These are phyloP conservation scores for Quercus lobata DNA, from an alignment of 331 rosid genomes.

Conservation along the genomic window DNA sequence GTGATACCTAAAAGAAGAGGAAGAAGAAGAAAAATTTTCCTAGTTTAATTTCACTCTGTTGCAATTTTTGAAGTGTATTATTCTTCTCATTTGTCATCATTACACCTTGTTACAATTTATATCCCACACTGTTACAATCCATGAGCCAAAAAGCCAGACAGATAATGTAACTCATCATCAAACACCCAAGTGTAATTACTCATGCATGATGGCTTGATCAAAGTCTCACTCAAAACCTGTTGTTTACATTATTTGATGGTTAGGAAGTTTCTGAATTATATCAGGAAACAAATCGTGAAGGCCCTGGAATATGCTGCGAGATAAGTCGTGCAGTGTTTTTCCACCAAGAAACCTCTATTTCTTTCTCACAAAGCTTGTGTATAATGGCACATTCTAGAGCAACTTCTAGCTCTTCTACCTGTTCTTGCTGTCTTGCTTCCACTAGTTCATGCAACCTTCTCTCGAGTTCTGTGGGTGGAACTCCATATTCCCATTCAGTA, in stretches of 20 bases:
- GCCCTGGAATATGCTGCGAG: slow-evolving; percentile 48
- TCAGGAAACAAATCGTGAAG: slow-evolving; percentile 43
- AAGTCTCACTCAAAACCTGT: slow-evolving; percentile 18
- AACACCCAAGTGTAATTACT: not conserved
- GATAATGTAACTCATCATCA: not conserved
- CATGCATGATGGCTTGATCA: slow-evolving; percentile 2
- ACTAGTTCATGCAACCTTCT: slow-evolving; percentile 76
- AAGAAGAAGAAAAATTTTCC: too few species aligned
- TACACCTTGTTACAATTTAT: not conserved
- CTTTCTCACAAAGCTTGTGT: slow-evolving; percentile 59
- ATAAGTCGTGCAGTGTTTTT: slow-evolving; percentile 51
- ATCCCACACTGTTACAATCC: slow-evolving; percentile 15
- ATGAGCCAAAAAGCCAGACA: slow-evolving; percentile 6
- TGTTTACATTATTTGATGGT: slow-evolving; percentile 14
- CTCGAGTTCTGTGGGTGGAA: slow-evolving; percentile 66
- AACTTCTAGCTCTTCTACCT: slow-evolving; percentile 62
- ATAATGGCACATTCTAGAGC: slow-evolving; percentile 50
- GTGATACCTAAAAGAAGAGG: too few species aligned
- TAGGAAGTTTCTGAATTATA: slow-evolving; percentile 33
- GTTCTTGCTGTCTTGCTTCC: slow-evolving; percentile 67
- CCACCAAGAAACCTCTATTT: slow-evolving; percentile 71
- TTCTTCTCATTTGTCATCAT: slow-evolving; percentile 5
- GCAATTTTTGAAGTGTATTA: not conserved
- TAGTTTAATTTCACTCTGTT: not conserved
- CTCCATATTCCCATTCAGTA: slow-evolving; percentile 45